Evolutionary conservation across 805 yeast species (phyloP).

Genomic region (Candida silvicultrix): DNA sequence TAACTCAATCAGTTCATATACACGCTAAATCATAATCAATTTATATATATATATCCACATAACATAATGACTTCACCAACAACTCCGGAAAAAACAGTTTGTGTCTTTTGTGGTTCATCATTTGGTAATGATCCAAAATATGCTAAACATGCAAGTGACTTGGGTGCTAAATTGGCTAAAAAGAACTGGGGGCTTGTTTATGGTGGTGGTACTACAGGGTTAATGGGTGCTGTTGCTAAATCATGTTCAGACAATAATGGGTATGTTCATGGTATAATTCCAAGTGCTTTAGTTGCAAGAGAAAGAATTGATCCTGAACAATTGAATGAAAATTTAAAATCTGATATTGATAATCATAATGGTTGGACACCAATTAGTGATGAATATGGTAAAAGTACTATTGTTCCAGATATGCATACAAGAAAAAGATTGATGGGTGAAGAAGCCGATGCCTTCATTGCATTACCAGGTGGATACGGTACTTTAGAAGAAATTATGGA

Average conservation of each 20-base stretch:
- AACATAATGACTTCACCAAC: neutral
- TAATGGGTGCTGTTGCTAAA: slow-evolving; percentile 74
- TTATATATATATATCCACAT: too few relatives aligned
- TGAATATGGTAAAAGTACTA: slow-evolving; percentile 68
- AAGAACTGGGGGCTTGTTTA: slow-evolving; percentile 72
- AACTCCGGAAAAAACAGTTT: slow-evolving; percentile 34
- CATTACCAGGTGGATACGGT: slow-evolving; percentile 91
- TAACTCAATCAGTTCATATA: neutral
- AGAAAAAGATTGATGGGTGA: slow-evolving; percentile 82
- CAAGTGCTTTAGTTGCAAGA: slow-evolving; percentile 70
- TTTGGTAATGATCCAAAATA: slow-evolving; percentile 51
- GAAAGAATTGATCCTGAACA: slow-evolving; percentile 47
- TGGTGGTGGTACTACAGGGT: slow-evolving; percentile 86
- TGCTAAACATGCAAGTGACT: slow-evolving; percentile 45
- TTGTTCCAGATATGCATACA: slow-evolving; percentile 86
- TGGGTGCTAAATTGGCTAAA: slow-evolving; percentile 54
- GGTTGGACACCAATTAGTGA: slow-evolving; percentile 55
- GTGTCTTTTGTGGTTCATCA: slow-evolving; percentile 86
- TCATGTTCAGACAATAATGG: slow-evolving; percentile 45
- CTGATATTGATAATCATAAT: slow-evolving; percentile 53
- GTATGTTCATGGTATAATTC: slow-evolving; percentile 79
- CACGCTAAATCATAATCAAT: too few relatives aligned
- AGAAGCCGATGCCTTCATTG: slow-evolving; percentile 82
- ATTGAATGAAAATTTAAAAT: slow-evolving; percentile 42
- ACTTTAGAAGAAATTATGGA: slow-evolving; percentile 88